Base-by-base conservation (phyloP, 169 alveolate genomes). In the Eimeria falciformis region DNA sequence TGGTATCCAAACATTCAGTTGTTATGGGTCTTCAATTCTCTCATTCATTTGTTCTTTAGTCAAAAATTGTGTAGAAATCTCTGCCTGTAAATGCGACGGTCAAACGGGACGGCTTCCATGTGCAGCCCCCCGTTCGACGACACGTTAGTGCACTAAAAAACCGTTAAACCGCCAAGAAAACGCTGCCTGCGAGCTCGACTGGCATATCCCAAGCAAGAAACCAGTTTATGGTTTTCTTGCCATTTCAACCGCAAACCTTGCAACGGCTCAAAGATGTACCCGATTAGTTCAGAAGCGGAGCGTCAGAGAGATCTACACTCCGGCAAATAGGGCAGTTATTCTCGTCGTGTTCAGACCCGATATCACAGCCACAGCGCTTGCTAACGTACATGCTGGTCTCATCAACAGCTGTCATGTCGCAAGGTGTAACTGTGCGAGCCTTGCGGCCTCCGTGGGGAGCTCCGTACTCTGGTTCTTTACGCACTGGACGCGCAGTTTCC, bases 331-430 rank as follows among this genome's bases (percentile, higher is more conserved):
- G 95, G 79, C 96, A 95, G 55, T 89, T 85, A 93, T 95, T 95
- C 73, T 95, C 96, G 68, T 95, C 95, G 93, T 94, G 96, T n/a
- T 91, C 95, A 11, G 91, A 95, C n/a, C 96, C 96, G 58, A 95
- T 94, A 79, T 95, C 96, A 85, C 96, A 95, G 29, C 96, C 96
- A 58, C 96, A 95, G 46, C 95, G 94, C 84, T 89, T 93, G 62
- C 96, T 93, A 58, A 95, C 89, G 46, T 93, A 94, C 91, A 92
- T 95, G 45, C 96, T 95, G 37, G 95, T 94, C 75, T 95, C 95
- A 50, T 95, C 96, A 50, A 95, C 90, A 5, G 93, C 94, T 47
- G 92, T 81, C 96, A 95, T 93, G 66, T 95, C 96, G 79, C 96
- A 95, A 11, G 96, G 96, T 21, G 96, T 93, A 18, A 93, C 71